These are phyloP conservation scores for Fusarium sp. DNA, from an alignment of 2,329 filamentous ascomycete species.

Conservation along the genomic window DNA sequence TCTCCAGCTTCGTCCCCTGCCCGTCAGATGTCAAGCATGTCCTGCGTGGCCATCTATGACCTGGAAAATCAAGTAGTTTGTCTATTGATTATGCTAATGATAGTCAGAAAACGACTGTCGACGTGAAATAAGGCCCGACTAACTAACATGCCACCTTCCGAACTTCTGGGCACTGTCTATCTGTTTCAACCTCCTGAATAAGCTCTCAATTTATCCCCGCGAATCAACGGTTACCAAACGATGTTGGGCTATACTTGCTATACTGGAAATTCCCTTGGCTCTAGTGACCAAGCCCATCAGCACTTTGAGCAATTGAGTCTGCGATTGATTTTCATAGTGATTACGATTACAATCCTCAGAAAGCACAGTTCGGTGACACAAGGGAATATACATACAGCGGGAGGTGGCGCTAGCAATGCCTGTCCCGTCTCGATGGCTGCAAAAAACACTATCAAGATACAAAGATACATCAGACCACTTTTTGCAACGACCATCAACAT, in stretches of 20 bases:
- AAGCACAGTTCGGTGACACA: constrained; percentile 2
- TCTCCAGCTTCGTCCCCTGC: constrained; percentile 31
- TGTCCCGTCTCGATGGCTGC: constrained; percentile 13
- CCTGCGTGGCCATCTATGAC: constrained; percentile 18
- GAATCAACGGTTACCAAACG: constrained; percentile 29
- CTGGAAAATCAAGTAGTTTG: constrained; percentile 12
- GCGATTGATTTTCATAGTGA: constrained; percentile 20
- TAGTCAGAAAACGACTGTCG: constrained; percentile 5
- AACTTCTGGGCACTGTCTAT: background rate
- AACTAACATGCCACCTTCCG: constrained; percentile 35
- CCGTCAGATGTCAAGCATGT: constrained; percentile 38
- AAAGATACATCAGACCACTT: constrained; percentile 35
- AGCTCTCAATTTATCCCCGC: constrained; percentile 15
- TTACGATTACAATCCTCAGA: background rate
- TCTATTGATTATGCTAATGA: constrained; percentile 26
- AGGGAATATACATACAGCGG: constrained; percentile 3
- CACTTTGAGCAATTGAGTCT: background rate
- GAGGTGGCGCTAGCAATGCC: constrained; percentile 25
- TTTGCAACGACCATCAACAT: constrained; percentile 7
- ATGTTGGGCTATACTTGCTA: background rate
- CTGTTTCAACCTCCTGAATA: constrained; percentile 11
- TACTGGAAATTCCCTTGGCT: background rate
- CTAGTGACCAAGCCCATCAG: background rate
- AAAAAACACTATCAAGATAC: constrained; percentile 23
- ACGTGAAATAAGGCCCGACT: constrained; percentile 44